Evolutionary conservation across 306 rosid genomes (phyloP), one percentile per base, ranked within the genome.

Genomic region (Malus orientalis): DNA sequence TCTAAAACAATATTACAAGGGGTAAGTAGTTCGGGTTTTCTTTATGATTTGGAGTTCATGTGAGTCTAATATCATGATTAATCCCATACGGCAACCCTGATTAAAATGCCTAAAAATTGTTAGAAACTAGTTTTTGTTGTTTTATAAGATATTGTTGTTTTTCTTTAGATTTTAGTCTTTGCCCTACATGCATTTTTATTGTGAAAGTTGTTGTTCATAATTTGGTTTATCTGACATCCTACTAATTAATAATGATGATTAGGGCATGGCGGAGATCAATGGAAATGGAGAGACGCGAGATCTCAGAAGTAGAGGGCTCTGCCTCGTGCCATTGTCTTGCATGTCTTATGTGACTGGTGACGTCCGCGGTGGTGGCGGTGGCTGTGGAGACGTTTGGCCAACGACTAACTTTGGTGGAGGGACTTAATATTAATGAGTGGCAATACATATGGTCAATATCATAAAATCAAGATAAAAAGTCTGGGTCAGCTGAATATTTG

Each of bases 251-350:
- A 49, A 49, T 20, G 8, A 18, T 64, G 14, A 60, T 74, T 60
- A 93, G 97, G 83, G 78, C 65, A 49, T 78, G 71, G 40, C 29
- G 65, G 72, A 45, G 66, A 73, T 82, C 0, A 85, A 80, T 20
- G 83, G 54, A 73, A 78, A 72, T 49, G 91, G 78, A 49, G 96
- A 74, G 36, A 10, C 58, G 80, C 63, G 88, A 55, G 93, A 91
- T 81, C 88, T 93, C 44, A 79, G 90, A 87, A 88, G 97, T 71
- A 79, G 91, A 86, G 98, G 98, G 38, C 89, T 93, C 10, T 93
- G 97, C 81, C 85, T 93, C 0, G 97, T 93, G 82, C 98, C 98
- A 55, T 77, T 93, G 80, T 85, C 93, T 3, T 91, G 95, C 85
- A 88, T 93, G 93, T 81, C 97, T 11, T 91, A 91, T 81, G 83